Conservation (phyloP, 2,329 filamentous ascomycete genomes). For the Fusarium kyushuense region DNA sequence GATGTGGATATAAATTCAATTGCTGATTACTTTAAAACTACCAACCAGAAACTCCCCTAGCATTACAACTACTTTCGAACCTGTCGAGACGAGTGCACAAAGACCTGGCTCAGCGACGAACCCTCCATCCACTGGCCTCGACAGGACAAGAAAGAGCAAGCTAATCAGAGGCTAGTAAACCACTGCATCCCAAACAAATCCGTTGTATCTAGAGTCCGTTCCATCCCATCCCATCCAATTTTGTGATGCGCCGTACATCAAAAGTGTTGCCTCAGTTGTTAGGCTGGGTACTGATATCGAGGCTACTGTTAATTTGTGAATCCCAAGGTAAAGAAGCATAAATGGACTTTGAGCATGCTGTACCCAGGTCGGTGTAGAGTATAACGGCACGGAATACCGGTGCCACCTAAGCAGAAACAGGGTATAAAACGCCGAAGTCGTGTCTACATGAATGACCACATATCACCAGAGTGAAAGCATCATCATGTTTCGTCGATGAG, state of each 20-base stretch:
- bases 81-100: conserved; percentile 14
- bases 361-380: conserved; percentile 16
- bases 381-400: conserved; percentile 28
- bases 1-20: conserved; percentile 4
- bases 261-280: conserved; percentile 17
- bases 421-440: conserved; percentile 45
- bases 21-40: conserved; percentile 26
- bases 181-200: conserved; percentile 12
- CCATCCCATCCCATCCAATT: conserved; percentile 33
- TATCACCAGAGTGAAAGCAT: conserved; percentile 37
- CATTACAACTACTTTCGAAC: conserved; percentile 13
- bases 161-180: not conserved
- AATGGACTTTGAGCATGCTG: conserved; percentile 6
- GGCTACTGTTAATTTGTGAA: conserved; percentile 46
- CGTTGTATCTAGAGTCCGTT: conserved; percentile 23
- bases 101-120: not conserved
- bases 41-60: conserved; percentile 24
- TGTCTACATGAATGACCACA: conserved; percentile 42
- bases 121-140: conserved; percentile 6
- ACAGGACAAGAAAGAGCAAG: conserved; percentile 7
- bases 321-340: conserved; percentile 19
- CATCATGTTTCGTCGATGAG: conserved; percentile 37
- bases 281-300: conserved; percentile 32
- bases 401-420: conserved; percentile 36
- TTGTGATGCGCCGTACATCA: conserved; percentile 26